Evolutionary conservation across 805 yeast genomes (phyloP), one percentile per base, ranked within the genome.

Genomic region (Metschnikowia noctiluminum): DNA sequence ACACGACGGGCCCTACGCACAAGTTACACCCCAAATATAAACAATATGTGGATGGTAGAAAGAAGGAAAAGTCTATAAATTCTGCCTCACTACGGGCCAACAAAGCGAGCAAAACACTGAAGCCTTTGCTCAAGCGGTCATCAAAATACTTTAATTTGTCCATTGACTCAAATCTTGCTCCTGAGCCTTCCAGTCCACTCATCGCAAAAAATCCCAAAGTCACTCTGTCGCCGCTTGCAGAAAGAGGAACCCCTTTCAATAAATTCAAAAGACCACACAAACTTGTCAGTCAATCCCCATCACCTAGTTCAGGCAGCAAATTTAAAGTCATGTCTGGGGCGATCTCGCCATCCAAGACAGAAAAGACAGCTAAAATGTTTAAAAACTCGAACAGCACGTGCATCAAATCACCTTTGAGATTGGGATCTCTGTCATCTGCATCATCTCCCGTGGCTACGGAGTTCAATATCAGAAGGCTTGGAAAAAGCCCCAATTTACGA

Each of bases 231-330:
- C 55, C 58, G 3, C 43, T 44, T 11, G 45, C 51, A 26, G 57
- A 50, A 35, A 47, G 48, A 32, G 43, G 49, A 7, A 52, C 54
- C 6, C 61, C 59, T 2, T 50, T 52, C 44, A 56, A 54, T 45
- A 71, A 70, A 51, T 73, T 70, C 58, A 73, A 73, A 50, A 59
- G 78, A 32, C 78, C 78, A 1, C 77, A 71, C 54, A 65, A 68
- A 47, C 60, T 73, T 43, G 69, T 73, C 21, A 70, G 76, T 50
- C 76, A 73, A 52, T 64, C 71, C 14, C 78, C 78, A 5, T 70
- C 76, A 12, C 76, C 75, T 5, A 60, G 67, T 27, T 49, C 53
- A 14, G 40, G 27, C 42, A 46, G 45, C 32, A 54, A 52, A 46
- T 48, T 40, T 38, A 57, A 57, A 38, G 40, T 44, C 7, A 49